Conservation (phyloP, 176 grass and related monocot species). For the Themeda triandra region DNA sequence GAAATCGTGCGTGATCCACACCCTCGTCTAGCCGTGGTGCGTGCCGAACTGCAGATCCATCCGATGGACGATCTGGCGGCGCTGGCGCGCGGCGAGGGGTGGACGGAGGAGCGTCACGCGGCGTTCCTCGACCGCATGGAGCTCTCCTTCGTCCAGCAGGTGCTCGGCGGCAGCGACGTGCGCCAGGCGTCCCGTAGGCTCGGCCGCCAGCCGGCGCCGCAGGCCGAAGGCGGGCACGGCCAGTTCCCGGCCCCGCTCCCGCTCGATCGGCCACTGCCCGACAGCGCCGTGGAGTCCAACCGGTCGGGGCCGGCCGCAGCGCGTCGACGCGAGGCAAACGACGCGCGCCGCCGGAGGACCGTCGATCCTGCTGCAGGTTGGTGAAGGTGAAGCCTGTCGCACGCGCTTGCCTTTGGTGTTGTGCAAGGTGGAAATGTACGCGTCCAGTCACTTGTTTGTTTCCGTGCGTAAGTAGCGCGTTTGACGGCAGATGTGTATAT, state of each 20-base stretch:
- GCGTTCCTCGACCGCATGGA: slow-evolving; percentile 85
- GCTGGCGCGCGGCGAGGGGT: slow-evolving; percentile 34
- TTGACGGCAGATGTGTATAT: neutral
- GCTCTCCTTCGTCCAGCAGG: slow-evolving; percentile 65
- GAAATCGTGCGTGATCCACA: neutral
- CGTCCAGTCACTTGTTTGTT: neutral
- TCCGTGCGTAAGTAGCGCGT: neutral
- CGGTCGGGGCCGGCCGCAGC: neutral
- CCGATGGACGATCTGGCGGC: slow-evolving; percentile 39
- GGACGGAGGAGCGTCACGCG: slow-evolving; percentile 91
- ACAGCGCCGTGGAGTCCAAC: slow-evolving; percentile 90
- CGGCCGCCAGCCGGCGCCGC: neutral
- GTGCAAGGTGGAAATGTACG: neutral
- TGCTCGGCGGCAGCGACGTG: slow-evolving; percentile 40
- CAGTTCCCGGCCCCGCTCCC: slow-evolving; percentile 10
- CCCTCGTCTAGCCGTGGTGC: neutral
- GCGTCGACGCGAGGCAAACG: slow-evolving; percentile 5
- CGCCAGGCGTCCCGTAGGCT: slow-evolving; percentile 32
- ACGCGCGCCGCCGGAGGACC: neutral
- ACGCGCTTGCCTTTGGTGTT: neutral
- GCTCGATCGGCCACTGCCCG: slow-evolving; percentile 67
- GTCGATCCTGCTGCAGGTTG: slow-evolving; percentile 11
- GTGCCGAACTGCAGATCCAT: neutral
- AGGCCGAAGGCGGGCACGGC: neutral
- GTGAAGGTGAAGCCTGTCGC: neutral